Percentiles rank a stretch among this genome's conserved stretches.
These are phyloP conservation scores for Ogataea ganodermae DNA, from an alignment of 805 yeast genomes.

Conservation along the genomic window DNA sequence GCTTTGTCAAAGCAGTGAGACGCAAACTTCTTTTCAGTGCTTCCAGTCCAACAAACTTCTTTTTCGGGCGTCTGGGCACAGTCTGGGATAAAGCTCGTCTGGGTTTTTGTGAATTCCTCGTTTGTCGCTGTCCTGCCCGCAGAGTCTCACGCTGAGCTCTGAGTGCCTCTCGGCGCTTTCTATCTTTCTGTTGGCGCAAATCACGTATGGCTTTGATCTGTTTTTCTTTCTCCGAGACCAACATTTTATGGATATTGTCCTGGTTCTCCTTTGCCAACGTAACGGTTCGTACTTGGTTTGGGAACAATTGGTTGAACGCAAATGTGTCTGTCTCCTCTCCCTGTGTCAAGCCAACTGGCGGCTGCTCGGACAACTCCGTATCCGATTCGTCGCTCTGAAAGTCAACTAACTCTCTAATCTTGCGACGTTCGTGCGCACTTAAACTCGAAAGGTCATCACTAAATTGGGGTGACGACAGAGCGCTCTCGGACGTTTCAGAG, in stretches of 20 bases:
- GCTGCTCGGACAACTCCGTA: too few species aligned
- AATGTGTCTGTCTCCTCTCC: background rate
- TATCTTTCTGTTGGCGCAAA: background rate
- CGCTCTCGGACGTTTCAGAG: too few species aligned
- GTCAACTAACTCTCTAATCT: constrained; percentile 9
- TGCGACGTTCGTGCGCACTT: background rate
- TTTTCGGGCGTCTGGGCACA: background rate
- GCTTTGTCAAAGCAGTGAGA: background rate
- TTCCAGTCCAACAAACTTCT: background rate
- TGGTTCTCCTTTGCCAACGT: constrained; percentile 9
- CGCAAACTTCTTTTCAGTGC: background rate
- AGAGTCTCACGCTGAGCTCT: background rate
- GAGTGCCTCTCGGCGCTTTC: background rate
- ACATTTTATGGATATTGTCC: constrained; percentile 13
- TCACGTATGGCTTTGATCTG: background rate
- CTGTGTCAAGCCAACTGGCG: too few species aligned
- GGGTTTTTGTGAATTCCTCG: background rate
- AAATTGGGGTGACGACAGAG: too few species aligned
- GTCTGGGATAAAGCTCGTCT: background rate
- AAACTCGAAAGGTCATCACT: background rate
- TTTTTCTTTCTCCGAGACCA: constrained; percentile 16
- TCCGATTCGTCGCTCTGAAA: constrained; percentile 2
- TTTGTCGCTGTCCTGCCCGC: background rate
- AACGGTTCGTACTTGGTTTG: constrained; percentile 19
- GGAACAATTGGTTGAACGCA: constrained; percentile 11